Conservation (phyloP, 345 rosid species). For the Syzygium aqueum region DNA sequence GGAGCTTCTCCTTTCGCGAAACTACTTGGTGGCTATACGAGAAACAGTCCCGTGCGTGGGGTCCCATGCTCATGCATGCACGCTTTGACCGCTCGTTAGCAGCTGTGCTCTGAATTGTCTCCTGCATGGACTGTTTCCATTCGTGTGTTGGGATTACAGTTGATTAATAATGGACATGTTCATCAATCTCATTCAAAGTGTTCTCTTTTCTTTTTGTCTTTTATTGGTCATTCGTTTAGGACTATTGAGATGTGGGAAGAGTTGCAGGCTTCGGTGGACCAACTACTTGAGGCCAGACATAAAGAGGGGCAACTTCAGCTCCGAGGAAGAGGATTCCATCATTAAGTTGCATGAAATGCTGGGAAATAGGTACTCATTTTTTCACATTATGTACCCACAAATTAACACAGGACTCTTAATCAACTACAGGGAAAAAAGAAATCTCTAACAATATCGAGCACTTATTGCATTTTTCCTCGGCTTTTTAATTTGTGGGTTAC, state of each 20-base stretch:
- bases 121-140: not conserved
- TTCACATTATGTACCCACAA: not conserved
- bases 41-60: not conserved
- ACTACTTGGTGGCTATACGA: not conserved
- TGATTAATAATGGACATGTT: not conserved
- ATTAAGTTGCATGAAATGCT: constrained; percentile 52
- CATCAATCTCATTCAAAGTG: not conserved
- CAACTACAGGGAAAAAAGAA: not conserved
- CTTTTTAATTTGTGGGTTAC: not conserved
- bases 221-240: constrained; percentile 1
- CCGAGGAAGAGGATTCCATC: constrained; percentile 68
- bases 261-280: constrained; percentile 80
- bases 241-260: constrained; percentile 65
- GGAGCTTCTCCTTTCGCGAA: not conserved
- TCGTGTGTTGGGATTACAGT: not conserved
- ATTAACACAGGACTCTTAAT: not conserved
- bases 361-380: constrained; percentile 47
- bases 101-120: not conserved
- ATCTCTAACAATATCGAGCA: not conserved
- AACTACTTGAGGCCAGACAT: constrained; percentile 81
- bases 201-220: too few species aligned
- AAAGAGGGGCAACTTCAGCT: constrained; percentile 63
- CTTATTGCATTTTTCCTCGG: not conserved
- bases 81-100: not conserved
- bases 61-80: not conserved